These are phyloP conservation scores for Colletotrichum melonis DNA, from an alignment of 2,329 filamentous ascomycete genomes.

Conservation along the genomic window DNA sequence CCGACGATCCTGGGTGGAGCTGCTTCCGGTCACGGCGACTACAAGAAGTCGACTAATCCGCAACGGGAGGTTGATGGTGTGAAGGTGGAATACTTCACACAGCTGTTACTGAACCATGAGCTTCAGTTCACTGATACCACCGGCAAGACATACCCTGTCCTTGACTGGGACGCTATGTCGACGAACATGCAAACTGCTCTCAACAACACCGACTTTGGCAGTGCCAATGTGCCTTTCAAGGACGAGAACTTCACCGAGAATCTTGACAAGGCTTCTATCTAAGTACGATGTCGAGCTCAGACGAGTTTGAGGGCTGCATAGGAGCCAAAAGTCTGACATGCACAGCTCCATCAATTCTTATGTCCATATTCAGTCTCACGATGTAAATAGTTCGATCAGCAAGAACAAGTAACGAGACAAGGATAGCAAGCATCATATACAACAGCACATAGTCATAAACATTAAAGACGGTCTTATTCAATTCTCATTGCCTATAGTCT, in stretches of 20 bases:
- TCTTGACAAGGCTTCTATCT: conserved; percentile 12
- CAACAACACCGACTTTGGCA: conserved; percentile 51
- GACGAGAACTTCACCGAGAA: conserved; percentile 40
- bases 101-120: conserved; percentile 48
- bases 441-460: background rate
- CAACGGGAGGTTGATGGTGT: conserved; percentile 38
- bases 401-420: background rate
- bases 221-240: conserved; percentile 54
- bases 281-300: background rate
- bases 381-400: background rate
- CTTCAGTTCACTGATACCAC: conserved; percentile 47
- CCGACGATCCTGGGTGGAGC: conserved; percentile 49
- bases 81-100: conserved; percentile 48
- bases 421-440: background rate
- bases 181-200: conserved; percentile 48
- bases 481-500: background rate
- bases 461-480: background rate
- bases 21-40: conserved; percentile 51
- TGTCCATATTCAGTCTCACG: background rate
- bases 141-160: conserved; percentile 52
- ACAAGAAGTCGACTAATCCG: conserved; percentile 39
- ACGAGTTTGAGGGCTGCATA: background rate
- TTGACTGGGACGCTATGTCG: conserved; percentile 57
- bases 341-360: background rate
- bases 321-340: background rate